Percentiles rank a stretch among this genome's conserved stretches.
phyloP scores from a whole-genome alignment of 2,329 filamentous ascomycete species.

The Golovinomyces cichoracearum region DNA sequence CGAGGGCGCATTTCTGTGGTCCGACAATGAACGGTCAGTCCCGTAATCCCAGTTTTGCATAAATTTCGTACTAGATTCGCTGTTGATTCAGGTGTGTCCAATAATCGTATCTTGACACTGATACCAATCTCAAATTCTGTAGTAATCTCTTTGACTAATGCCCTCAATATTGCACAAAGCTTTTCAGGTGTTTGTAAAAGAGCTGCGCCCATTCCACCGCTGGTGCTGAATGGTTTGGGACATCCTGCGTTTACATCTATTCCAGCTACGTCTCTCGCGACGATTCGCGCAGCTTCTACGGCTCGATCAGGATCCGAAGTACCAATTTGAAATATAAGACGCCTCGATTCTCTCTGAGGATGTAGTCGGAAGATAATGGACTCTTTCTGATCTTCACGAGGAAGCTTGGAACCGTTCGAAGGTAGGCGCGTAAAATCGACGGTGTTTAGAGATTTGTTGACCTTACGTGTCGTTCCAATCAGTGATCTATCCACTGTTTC shows the following conservation, averaged over 20 bases:
- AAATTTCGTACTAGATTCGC: constrained; percentile 51
- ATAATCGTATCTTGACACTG: constrained; percentile 82
- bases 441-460: constrained; percentile 51
- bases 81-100: constrained; percentile 53
- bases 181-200: constrained; percentile 64
- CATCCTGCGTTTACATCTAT: constrained; percentile 98
- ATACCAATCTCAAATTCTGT: constrained; percentile 68
- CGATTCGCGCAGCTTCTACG: constrained; percentile 57
- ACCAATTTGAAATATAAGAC: constrained; percentile 75
- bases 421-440: constrained; percentile 63
- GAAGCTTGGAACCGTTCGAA: constrained; percentile 39
- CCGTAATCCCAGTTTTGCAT: constrained; percentile 69
- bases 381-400: constrained; percentile 26
- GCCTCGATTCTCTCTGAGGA: constrained; percentile 45
- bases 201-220: constrained; percentile 85
- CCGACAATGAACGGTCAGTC: constrained; percentile 79
- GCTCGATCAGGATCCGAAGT: constrained; percentile 62
- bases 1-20: constrained; percentile 87
- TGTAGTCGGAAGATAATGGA: constrained; percentile 67
- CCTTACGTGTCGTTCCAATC: constrained; percentile 56
- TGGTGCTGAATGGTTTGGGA: constrained; percentile 85
- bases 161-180: constrained; percentile 57
- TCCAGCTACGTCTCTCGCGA: constrained; percentile 68
- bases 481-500: constrained; percentile 84
- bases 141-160: constrained; percentile 54